These are phyloP conservation scores for Ophiostoma montium DNA, from an alignment of 2,329 filamentous ascomycete genomes.

Conservation along the genomic window DNA sequence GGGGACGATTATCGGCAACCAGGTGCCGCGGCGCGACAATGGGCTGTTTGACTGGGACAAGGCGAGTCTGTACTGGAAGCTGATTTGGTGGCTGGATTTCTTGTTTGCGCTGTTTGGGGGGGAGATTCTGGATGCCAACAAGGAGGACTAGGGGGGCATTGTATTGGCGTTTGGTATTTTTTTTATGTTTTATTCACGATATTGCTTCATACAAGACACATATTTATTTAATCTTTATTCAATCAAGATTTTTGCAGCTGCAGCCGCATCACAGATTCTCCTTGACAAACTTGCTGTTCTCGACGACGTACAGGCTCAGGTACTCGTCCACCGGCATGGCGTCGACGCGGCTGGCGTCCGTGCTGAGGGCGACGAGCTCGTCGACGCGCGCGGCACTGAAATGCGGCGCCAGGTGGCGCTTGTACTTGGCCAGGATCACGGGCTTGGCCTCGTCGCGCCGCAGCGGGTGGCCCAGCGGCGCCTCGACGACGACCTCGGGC, in stretches of 20 bases:
- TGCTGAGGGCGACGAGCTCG: constrained; percentile 67
- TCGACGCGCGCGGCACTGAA: constrained; percentile 64
- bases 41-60: constrained; percentile 66
- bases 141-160: constrained; percentile 30
- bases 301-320: constrained; percentile 63
- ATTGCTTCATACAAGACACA: not conserved
- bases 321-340: constrained; percentile 80
- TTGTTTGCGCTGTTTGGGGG: constrained; percentile 44
- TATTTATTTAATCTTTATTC: not conserved
- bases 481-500: constrained; percentile 83
- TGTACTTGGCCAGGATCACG: constrained; percentile 89
- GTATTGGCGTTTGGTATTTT: not conserved
- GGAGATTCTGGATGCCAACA: constrained; percentile 42
- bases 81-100: constrained; percentile 49
- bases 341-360: constrained; percentile 63
- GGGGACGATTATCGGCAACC: constrained; percentile 57
- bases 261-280: no score
- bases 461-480: constrained; percentile 82
- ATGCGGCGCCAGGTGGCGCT: constrained; percentile 78
- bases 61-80: constrained; percentile 53
- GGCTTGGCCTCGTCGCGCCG: constrained; percentile 94
- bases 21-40: constrained; percentile 56
- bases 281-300: constrained; percentile 43
- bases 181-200: not conserved
- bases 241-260: no score